Base-by-base conservation (phyloP, 2,329 filamentous ascomycete genomes). In the Ophiocordyceps australis region DNA sequence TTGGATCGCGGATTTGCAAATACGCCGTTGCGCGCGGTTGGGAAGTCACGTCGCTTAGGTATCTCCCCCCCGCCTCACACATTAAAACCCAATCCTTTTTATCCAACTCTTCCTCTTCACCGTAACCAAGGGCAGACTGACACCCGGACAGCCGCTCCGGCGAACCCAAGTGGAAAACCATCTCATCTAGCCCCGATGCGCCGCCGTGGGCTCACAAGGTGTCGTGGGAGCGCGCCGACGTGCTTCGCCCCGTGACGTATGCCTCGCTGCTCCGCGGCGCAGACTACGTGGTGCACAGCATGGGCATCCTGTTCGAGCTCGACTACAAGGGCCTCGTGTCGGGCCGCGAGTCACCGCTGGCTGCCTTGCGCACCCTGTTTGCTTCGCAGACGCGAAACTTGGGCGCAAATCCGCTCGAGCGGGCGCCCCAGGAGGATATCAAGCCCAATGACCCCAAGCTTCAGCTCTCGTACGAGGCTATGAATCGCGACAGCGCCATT, bases 291-390 rank as follows among this genome's bases (percentile, higher is more conserved):
- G 76, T 98, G 24, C 89, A 98, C 60, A 82, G 67, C 42, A 85
- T 95, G 76, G 89, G 89, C 8, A 94, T 98, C 40, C 64, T 98
- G 12, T 68, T 98, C 8, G 89, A 98, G 57, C 83, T 85, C 25
- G 89, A 98, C 58, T 98, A 98, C 68, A 98, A 98, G 54, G 79
- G 78, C 38, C 75, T 93, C 11, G 47, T 98, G 15, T 75, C 72
- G 13, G 89, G 89, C 26, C 72, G 68, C 32, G 85, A 93, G 41
- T 82, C 79, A 1, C 72, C 82, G n/a, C 52, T 92, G 27, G 53
- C 70, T 6, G 86, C 82, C 2, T 57, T 98, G 10, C 67, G 69
- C 33, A 74, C 76, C 39, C 81, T 82, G 15, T 92, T 95, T 47
- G 71, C 73, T 26, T 47, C 68, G 1, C 62, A 65, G 3, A 75